phyloP scores from a whole-genome alignment of 2,329 filamentous ascomycete genomes.

The Alternaria arbusti region DNA sequence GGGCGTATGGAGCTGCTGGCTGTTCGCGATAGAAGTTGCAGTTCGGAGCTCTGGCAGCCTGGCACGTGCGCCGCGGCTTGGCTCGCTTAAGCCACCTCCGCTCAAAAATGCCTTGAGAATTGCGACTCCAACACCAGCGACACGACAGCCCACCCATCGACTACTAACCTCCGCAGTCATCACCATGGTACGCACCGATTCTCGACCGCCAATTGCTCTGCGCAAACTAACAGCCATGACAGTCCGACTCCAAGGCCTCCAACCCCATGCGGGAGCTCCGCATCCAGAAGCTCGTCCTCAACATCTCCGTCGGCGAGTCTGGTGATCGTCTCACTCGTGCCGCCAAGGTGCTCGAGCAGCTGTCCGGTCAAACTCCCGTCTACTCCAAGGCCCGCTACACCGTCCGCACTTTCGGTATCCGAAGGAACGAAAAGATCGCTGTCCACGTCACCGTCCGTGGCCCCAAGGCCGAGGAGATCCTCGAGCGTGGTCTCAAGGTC shows the following conservation, averaged over 20 bases:
- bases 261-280: conserved; percentile 99
- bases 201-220: conserved; percentile 6
- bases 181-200: conserved; percentile 46
- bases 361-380: conserved; percentile 99
- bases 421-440: conserved; percentile 98
- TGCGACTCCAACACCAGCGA: conserved; percentile 32
- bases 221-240: conserved; percentile 30
- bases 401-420: conserved; percentile 99
- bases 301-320: conserved; percentile 99
- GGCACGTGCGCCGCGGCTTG: conserved; percentile 22
- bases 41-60: conserved; percentile 22
- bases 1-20: conserved; percentile 33
- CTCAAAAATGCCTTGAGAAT: conserved; percentile 24
- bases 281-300: conserved; percentile 99
- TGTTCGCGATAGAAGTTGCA: conserved; percentile 22
- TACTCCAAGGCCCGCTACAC: conserved; percentile 99
- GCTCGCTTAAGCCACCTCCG: conserved; percentile 28
- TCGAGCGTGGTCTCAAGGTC: conserved; percentile 99
- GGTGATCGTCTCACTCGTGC: conserved; percentile 99
- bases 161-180: conserved; percentile 48
- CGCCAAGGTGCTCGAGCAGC: conserved; percentile 99
- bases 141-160: conserved; percentile 37
- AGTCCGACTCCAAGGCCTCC: conserved; percentile 69
- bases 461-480: conserved; percentile 99
- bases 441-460: conserved; percentile 99